Percentiles rank a stretch among this genome's conserved stretches.
These are phyloP conservation scores for Colletotrichum magnum DNA, from an alignment of 2,329 filamentous ascomycete genomes.

Conservation along the genomic window DNA sequence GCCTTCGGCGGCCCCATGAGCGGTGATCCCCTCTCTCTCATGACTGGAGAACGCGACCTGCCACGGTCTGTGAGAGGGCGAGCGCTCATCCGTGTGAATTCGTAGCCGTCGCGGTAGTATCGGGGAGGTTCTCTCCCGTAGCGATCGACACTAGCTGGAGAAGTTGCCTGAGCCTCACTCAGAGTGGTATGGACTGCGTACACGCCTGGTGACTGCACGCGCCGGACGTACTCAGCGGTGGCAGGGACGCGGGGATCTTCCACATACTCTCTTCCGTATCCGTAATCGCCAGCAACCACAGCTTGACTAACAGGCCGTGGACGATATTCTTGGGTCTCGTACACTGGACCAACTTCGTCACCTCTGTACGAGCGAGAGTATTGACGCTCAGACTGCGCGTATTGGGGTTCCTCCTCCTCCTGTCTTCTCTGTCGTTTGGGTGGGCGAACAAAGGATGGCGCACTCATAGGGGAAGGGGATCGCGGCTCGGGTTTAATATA, in stretches of 20 bases:
- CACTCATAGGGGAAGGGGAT: constrained; percentile 72
- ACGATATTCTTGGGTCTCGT: constrained; percentile 44
- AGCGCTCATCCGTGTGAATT: constrained; percentile 61
- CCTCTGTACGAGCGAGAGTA: constrained; percentile 47
- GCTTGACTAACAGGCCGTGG: constrained; percentile 44
- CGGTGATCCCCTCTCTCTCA: constrained; percentile 60
- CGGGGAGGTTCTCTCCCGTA: constrained; percentile 57
- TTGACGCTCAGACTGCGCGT: constrained; percentile 55
- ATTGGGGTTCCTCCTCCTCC: constrained; percentile 57
- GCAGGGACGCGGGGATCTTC: constrained; percentile 50
- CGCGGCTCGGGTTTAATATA: constrained; percentile 76
- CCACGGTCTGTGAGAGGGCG: constrained; percentile 64
- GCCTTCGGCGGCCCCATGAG: constrained; percentile 67
- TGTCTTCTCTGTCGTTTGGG: constrained; percentile 69
- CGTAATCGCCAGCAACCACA: constrained; percentile 27
- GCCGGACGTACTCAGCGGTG: constrained; percentile 52
- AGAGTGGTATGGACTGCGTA: constrained; percentile 55
- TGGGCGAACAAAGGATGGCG: constrained; percentile 67
- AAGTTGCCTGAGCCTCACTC: constrained; percentile 54
- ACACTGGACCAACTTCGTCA: constrained; percentile 50
- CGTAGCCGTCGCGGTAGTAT: constrained; percentile 60
- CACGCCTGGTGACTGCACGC: constrained; percentile 53
- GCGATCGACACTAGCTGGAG: constrained; percentile 60
- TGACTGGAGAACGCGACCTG: constrained; percentile 63
- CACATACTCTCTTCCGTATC: constrained; percentile 52